phyloP scores from a whole-genome alignment of 2,329 filamentous ascomycete species.

The Calonectria fujianensis region DNA sequence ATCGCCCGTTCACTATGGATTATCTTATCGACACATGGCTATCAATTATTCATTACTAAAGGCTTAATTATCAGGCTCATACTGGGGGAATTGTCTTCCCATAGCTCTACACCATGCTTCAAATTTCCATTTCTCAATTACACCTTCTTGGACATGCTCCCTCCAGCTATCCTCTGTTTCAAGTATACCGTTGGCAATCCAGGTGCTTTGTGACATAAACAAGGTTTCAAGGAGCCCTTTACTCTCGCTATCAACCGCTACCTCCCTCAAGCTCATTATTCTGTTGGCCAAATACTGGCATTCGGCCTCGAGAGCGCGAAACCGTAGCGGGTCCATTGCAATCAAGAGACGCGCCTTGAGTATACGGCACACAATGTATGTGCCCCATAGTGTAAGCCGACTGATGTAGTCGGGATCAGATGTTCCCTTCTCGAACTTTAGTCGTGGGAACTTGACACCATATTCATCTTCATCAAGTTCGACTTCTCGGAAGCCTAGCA shows the following conservation, averaged over 20 bases:
- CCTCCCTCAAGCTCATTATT: conserved; percentile 22
- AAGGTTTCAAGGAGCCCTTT: conserved; percentile 23
- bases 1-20: no score
- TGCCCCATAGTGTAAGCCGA: conserved; percentile 35
- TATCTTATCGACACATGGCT: background rate
- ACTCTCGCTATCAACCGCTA: background rate
- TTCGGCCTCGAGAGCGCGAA: conserved; percentile 26
- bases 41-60: background rate
- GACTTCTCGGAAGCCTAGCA: background rate
- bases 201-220: conserved; percentile 38
- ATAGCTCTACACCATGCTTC: conserved; percentile 36
- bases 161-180: conserved; percentile 30
- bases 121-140: conserved; percentile 41
- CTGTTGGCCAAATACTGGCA: conserved; percentile 32
- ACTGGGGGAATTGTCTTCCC: conserved; percentile 24
- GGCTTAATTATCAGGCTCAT: no score
- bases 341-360: conserved; percentile 36
- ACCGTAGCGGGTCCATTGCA: conserved; percentile 27
- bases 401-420: background rate
- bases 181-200: conserved; percentile 36
- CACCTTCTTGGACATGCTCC: background rate
- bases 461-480: conserved; percentile 20
- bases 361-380: conserved; percentile 37
- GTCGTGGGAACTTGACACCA: conserved; percentile 30
- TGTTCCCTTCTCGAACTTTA: background rate